Percentiles rank a stretch among this genome's conserved stretches.
phyloP scores from a whole-genome alignment of 2,329 filamentous ascomycete genomes.

The Emergomyces orientalis region DNA sequence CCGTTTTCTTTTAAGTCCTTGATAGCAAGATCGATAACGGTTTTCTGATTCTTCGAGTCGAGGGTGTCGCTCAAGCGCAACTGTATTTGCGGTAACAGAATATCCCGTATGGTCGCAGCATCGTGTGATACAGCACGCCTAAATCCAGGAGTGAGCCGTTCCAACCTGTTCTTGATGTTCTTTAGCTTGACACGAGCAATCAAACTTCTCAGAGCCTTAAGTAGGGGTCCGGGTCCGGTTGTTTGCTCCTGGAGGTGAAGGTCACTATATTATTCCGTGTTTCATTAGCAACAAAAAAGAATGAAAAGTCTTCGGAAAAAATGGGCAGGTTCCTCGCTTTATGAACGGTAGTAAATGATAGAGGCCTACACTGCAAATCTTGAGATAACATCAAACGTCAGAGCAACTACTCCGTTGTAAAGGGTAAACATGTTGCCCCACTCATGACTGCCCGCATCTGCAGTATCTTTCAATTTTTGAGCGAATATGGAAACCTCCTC shows the following conservation, averaged over 20 bases:
- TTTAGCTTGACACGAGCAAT: slow-evolving; percentile 4
- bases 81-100: background rate
- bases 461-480: background rate
- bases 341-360: background rate
- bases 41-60: background rate
- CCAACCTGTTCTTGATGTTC: slow-evolving; percentile 6
- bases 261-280: background rate
- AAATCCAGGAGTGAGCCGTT: background rate
- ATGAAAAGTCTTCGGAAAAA: no score
- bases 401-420: background rate
- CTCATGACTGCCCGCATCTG: background rate
- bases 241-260: background rate
- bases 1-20: slow-evolving; percentile 2
- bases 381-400: background rate
- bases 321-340: background rate
- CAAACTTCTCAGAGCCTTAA: background rate
- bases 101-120: background rate
- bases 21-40: slow-evolving; percentile 2
- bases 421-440: background rate
- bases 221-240: background rate
- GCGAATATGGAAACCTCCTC: background rate
- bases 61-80: background rate
- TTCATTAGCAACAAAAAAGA: background rate
- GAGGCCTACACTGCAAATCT: background rate
- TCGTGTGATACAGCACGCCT: background rate